Evolutionary conservation across 2,329 filamentous ascomycete genomes (phyloP), one percentile per base, ranked within the genome.

Genomic region (Trichoderma gracile): DNA sequence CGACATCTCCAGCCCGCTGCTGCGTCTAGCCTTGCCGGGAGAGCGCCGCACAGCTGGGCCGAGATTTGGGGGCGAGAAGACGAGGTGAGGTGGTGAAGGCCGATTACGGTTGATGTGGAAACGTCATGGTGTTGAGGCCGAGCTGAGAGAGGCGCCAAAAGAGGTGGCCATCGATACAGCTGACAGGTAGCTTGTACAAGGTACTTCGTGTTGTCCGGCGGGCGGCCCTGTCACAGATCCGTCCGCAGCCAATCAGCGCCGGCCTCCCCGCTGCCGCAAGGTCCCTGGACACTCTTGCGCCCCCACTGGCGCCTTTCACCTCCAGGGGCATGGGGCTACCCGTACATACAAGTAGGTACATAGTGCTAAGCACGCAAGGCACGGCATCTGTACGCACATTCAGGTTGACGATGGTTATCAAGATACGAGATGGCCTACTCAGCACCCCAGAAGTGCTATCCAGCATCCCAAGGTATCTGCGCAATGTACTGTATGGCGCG

Each of bases 1-100:
- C 67, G 67, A 74, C 75, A 76, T 76, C 68, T 73, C 75, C 74
- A 75, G 75, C 68, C 72, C 73, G 68, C 65, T 72, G 73, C 68
- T 65, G 66, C 65, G 68, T 64, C 53, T 57, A 27, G 68, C 46
- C 69, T 68, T 52, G 57, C 69, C 56, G 59, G 47, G 15, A 21
- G 56, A 50, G 57, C 46, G 38, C 17, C 47, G 49, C 59, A 46
- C 49, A 54, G 59, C 59, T 54, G 12, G 40, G 42, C 47, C 40
- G n/a, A 19, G 40, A 15, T 10, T 12, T 40, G n/a, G 21, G 23
- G 25, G 30, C 52, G 61, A 40, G 25, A 49, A n/a, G 25, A 21
- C 27, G 45, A 27, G 27, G 40, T 1, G 12, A 64, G 46, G 4
- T 46, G 62, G 45, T 19, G 42, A 25, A 40, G 45, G n/a, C 17